Evolutionary conservation across 1,284 basidiomycete species (phyloP).

Genomic region (Ganoderma leucocontextum): DNA sequence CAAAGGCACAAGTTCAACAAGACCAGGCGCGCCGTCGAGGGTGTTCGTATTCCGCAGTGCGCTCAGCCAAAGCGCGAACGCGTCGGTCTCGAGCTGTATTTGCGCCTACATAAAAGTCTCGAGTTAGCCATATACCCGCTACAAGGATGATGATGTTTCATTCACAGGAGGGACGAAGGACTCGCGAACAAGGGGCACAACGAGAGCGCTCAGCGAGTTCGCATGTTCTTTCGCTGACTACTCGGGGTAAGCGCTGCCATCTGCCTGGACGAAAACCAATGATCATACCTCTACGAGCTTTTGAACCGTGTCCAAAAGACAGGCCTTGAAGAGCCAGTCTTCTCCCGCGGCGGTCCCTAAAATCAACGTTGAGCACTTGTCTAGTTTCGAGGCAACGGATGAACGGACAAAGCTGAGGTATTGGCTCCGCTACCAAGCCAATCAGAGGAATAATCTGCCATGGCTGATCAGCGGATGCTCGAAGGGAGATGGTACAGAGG

Average conservation of each 20-base stretch:
- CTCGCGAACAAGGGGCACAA: constrained; percentile 82
- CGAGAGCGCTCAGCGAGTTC: constrained; percentile 59
- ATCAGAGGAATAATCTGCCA: constrained; percentile 76
- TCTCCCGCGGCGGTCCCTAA: constrained; percentile 73
- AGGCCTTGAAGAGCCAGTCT: constrained; percentile 83
- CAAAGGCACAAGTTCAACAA: constrained; percentile 76
- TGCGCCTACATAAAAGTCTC: constrained; percentile 55
- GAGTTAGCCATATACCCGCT: background rate
- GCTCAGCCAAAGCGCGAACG: constrained; percentile 77
- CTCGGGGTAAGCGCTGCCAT: background rate
- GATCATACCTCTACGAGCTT: constrained; percentile 72
- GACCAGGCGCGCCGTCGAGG: constrained; percentile 60
- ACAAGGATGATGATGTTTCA: constrained; percentile 6
- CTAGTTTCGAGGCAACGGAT: constrained; percentile 16
- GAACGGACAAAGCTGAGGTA: constrained; percentile 80
- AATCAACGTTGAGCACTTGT: constrained; percentile 11
- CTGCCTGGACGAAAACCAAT: background rate
- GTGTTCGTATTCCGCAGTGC: constrained; percentile 75
- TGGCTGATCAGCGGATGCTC: background rate
- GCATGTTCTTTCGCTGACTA: constrained; percentile 74
- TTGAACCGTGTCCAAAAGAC: constrained; percentile 76
- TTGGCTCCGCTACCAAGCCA: constrained; percentile 67
- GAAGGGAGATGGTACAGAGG: background rate
- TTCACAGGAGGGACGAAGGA: constrained; percentile 71
- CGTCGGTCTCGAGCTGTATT: constrained; percentile 83